Percentiles rank a stretch among this genome's conserved stretches.
These are phyloP conservation scores for Cyclotella kingstonii DNA, from an alignment of 108 stramenopile species.

Conservation along the genomic window DNA sequence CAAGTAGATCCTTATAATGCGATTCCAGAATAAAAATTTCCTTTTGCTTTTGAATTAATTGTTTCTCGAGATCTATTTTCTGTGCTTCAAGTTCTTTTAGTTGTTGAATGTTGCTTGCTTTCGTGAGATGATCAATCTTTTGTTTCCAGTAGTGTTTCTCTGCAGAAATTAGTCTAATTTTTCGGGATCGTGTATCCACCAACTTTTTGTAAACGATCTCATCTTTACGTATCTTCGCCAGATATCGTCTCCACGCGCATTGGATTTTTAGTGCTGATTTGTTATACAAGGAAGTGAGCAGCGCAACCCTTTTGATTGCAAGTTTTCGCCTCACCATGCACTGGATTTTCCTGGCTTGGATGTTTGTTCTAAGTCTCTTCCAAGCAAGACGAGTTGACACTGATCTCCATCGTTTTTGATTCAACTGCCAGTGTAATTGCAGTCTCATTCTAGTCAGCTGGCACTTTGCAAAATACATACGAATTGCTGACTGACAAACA, in stretches of 20 bases:
- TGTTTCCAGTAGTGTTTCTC: conserved; percentile 36
- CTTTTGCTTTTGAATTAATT: conserved; percentile 14
- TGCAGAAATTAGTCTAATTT: conserved; percentile 30
- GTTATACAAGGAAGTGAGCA: neutral
- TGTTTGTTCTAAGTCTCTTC: conserved; percentile 19
- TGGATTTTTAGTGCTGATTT: conserved; percentile 32
- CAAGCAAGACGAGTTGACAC: conserved; percentile 29
- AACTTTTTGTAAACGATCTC: conserved; percentile 12
- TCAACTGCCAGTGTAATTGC: conserved; percentile 27
- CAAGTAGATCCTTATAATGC: conserved; percentile 31
- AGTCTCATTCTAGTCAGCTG: conserved; percentile 6
- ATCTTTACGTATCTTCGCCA: conserved; percentile 7
- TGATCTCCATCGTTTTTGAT: conserved; percentile 28
- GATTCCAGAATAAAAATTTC: conserved; percentile 28
- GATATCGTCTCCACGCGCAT: conserved; percentile 29
- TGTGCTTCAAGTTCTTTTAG: conserved; percentile 15
- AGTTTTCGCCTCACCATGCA: conserved; percentile 26
- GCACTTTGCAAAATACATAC: conserved; percentile 40
- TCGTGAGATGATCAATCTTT: conserved; percentile 15
- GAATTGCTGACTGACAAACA: conserved; percentile 33
- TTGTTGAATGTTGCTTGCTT: conserved; percentile 14
- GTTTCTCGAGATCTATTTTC: conserved; percentile 9
- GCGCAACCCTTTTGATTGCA: conserved; percentile 9
- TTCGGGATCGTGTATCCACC: conserved; percentile 19
- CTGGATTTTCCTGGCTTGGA: conserved; percentile 39